Evolutionary conservation across 2,329 filamentous ascomycete genomes (phyloP).

Genomic region (Sporothrix humicola): DNA sequence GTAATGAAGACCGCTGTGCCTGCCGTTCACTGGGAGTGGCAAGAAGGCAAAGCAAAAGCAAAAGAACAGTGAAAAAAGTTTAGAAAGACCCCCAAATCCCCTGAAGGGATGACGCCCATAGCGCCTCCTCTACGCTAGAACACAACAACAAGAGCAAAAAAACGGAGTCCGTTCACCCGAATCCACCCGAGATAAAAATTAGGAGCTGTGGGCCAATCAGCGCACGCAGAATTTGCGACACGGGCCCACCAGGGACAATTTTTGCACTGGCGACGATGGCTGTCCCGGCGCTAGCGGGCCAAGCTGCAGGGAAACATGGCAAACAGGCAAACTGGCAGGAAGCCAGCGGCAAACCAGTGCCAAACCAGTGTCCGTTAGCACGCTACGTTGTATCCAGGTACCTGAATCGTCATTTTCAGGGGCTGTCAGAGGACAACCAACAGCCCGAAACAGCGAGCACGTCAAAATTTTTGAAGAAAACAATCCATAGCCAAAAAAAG

Average conservation of each 20-base stretch:
- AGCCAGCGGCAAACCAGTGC: neutral
- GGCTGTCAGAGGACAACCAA: neutral
- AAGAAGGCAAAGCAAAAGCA: neutral
- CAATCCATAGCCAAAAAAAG: neutral
- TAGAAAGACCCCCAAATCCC: neutral
- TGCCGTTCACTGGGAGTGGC: neutral
- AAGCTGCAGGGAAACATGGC: slow-evolving; percentile 15
- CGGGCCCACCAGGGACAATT: slow-evolving; percentile 19
- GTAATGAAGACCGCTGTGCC: slow-evolving; percentile 28
- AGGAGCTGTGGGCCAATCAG: slow-evolving; percentile 23
- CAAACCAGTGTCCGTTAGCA: no score
- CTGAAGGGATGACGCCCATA: slow-evolving; percentile 19
- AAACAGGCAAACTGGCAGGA: neutral
- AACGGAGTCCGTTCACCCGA: slow-evolving; percentile 37
- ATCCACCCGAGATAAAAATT: slow-evolving; percentile 39
- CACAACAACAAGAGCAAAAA: neutral
- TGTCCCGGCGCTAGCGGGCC: slow-evolving; percentile 29
- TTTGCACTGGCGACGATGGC: slow-evolving; percentile 23
- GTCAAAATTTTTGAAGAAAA: slow-evolving; percentile 3
- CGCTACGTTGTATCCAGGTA: neutral
- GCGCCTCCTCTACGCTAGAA: slow-evolving; percentile 24
- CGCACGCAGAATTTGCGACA: slow-evolving; percentile 2
- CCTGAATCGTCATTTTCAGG: slow-evolving; percentile 6
- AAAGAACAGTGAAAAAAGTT: neutral
- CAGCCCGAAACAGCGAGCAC: slow-evolving; percentile 14